phyloP scores from a whole-genome alignment of 202 grass and related monocot species.

The Digitaria exilis region DNA sequence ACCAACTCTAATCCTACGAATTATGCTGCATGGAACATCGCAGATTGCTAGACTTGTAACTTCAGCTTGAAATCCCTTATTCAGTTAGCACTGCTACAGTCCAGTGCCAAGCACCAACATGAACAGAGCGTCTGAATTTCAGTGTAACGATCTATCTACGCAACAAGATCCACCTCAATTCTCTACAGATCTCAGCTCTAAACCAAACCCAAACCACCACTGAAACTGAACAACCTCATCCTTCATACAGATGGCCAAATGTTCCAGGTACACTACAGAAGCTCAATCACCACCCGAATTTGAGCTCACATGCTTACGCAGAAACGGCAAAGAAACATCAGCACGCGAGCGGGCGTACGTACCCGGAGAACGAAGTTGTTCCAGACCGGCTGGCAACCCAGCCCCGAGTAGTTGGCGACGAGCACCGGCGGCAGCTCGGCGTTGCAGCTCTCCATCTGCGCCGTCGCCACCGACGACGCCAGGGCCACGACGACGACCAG shows the following conservation, averaged over 20 bases:
- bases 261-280: background rate
- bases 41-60: background rate
- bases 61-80: background rate
- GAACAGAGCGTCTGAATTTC: background rate
- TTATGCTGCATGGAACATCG: background rate
- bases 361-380: slow-evolving; percentile 96
- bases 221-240: background rate
- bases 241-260: background rate
- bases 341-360: slow-evolving; percentile 6
- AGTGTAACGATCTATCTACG: background rate
- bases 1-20: background rate
- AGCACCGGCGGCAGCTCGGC: slow-evolving; percentile 53
- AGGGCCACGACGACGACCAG: slow-evolving; percentile 22
- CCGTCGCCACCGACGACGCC: slow-evolving; percentile 38
- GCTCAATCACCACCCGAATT: background rate
- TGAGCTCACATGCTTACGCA: background rate
- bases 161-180: slow-evolving; percentile 11
- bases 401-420: slow-evolving; percentile 65
- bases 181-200: background rate
- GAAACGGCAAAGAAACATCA: background rate
- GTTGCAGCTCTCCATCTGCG: slow-evolving; percentile 67
- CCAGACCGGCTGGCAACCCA: slow-evolving; percentile 80
- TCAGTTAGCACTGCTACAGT: background rate
- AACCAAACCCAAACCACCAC: background rate
- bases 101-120: background rate